Evolutionary conservation across 164 flowering plant species (phyloP), one percentile per base, ranked within the genome.

Genomic region (Paratinospora sagittata): DNA sequence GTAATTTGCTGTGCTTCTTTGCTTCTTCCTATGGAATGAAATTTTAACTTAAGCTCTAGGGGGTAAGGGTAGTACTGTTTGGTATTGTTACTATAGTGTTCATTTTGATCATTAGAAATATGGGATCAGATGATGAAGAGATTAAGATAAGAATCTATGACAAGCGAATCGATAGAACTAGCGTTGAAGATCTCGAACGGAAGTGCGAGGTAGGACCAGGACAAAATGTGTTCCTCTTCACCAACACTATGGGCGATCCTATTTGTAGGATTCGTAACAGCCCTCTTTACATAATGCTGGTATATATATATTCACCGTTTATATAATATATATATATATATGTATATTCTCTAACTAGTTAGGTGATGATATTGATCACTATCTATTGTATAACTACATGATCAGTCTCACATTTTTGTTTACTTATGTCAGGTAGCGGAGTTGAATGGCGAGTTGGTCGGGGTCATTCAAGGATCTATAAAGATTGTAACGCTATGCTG

Each of bases 241-340:
- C 86, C 0, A 91, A 90, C 80, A 82, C 81, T 11, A 36, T 90
- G 84, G 91, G 91, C 33, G 96, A 90, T 82, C 93, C 96, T 80
- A 83, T 88, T 19, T 87, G 87, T 73, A 82, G 91, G 70, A 82
- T 90, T 69, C 82, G 91, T 16, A 79, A 85, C 72, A 78, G 81
- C 71, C 89, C 89, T n/a, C 17, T 47, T 33, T 74, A 70, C 65
- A 81, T 60, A 27, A 88, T 89, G 94, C 86, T 88, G 85, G 91
- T 89, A 81, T 67, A 26, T 61, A 33, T 43, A 6, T 62, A 24
- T 47, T 30, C 34, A 24, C 11, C 21, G 9, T 27, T 21, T 9
- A 8, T 33, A 47, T 26, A 2, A 17, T 16, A 65, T 14, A 66
- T 39, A 52, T 26, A 43, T 47, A 21, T 58, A 43, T 14, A 30